Evolutionary conservation across 176 grass and related monocot species (phyloP).

Genomic region (Dactylis glomerata): DNA sequence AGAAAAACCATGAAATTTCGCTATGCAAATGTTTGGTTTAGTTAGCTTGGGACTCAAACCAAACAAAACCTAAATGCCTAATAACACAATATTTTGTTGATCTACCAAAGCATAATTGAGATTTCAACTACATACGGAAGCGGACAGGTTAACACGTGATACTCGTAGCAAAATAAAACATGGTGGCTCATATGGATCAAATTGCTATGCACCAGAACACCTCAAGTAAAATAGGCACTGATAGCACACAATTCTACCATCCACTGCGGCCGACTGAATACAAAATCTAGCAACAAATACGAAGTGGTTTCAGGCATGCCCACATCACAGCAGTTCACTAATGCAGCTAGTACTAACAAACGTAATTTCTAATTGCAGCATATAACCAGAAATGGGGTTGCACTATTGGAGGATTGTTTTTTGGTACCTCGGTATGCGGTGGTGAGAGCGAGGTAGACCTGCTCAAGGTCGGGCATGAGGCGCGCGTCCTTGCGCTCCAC

Average conservation of each 20-base stretch:
- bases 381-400: background rate
- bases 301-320: conserved; percentile 3
- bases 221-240: background rate
- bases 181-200: background rate
- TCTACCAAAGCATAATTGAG: background rate
- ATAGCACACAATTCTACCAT: background rate
- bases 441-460: conserved; percentile 84
- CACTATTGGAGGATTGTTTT: background rate
- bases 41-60: background rate
- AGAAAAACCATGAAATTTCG: conserved; percentile 4
- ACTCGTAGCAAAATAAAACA: background rate
- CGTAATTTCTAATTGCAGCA: background rate
- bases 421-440: conserved; percentile 67
- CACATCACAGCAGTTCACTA: background rate
- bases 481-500: conserved; percentile 50
- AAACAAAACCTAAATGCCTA: background rate
- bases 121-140: background rate
- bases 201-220: background rate
- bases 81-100: background rate
- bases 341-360: background rate
- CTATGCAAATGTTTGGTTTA: background rate
- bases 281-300: background rate
- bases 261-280: background rate
- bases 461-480: conserved; percentile 74
- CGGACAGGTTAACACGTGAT: background rate